Evolutionary conservation across 192 early-diverging fungal genomes (phyloP).

Genomic region (Backusella macrospora): DNA sequence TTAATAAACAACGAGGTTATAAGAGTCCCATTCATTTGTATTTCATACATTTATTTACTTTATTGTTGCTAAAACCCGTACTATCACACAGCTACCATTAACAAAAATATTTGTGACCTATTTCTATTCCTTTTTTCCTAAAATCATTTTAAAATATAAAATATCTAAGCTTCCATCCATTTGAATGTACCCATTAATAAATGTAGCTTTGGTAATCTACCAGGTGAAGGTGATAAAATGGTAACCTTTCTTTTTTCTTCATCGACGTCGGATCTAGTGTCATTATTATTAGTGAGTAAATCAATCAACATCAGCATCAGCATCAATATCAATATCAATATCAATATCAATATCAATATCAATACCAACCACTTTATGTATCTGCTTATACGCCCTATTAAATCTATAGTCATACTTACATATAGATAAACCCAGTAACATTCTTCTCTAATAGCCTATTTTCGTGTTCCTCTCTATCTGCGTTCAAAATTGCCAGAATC

Average conservation of each 20-base stretch:
- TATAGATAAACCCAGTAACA: constrained; percentile 82
- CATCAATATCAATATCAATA: too few relatives aligned
- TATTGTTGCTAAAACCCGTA: too few relatives aligned
- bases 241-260: constrained; percentile 81
- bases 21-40: too few relatives aligned
- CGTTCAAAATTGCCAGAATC: constrained; percentile 81
- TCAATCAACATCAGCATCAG: not conserved
- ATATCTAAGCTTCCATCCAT: constrained; percentile 83
- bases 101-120: too few relatives aligned
- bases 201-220: constrained; percentile 82
- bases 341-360: too few relatives aligned
- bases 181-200: constrained; percentile 83
- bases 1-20: too few relatives aligned
- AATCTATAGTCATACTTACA: constrained; percentile 53
- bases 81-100: too few relatives aligned
- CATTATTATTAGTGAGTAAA: not conserved
- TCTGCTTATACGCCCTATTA: not conserved
- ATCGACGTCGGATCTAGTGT: constrained; percentile 72
- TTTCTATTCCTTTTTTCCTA: too few relatives aligned
- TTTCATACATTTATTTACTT: too few relatives aligned
- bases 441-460: constrained; percentile 63
- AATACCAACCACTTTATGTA: constrained; percentile 2
- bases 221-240: constrained; percentile 84
- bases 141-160: not conserved
- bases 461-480: constrained; percentile 52